Evolutionary conservation across 83 land plant genomes (phyloP).

Genomic region (Diphasiastrum complanatum): DNA sequence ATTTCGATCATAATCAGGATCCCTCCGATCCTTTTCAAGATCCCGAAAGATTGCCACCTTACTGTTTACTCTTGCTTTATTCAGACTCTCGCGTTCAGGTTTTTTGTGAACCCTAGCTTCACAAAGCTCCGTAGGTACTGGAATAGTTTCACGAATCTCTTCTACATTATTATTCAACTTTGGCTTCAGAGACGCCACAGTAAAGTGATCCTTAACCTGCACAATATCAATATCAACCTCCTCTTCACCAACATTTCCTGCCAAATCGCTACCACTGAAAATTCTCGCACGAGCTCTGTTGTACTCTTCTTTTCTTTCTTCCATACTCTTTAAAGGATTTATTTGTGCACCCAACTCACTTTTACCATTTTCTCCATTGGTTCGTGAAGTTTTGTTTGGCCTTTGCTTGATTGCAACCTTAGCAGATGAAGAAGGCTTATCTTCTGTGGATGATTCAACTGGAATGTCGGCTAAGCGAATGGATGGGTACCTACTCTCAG

Average conservation of each 20-base stretch:
- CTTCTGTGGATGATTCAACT: slow-evolving; percentile 37
- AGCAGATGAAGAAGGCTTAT: slow-evolving; percentile 30
- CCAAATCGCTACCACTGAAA: slow-evolving; percentile 25
- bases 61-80: slow-evolving; percentile 41
- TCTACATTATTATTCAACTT: slow-evolving; percentile 22
- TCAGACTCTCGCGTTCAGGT: slow-evolving; percentile 39
- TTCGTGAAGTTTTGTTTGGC: slow-evolving; percentile 38
- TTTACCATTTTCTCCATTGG: slow-evolving; percentile 5
- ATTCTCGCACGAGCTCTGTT: slow-evolving; percentile 65
- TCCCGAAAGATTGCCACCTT: slow-evolving; percentile 80
- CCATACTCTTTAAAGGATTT: slow-evolving; percentile 52
- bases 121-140: slow-evolving; percentile 15
- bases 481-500: slow-evolving; percentile 57
- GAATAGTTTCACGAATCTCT: slow-evolving; percentile 20
- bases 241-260: not conserved
- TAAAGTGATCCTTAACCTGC: slow-evolving; percentile 2
- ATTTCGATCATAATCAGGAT: slow-evolving; percentile 82
- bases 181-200: slow-evolving; percentile 3
- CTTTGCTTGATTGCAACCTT: slow-evolving; percentile 73
- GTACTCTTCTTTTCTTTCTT: slow-evolving; percentile 81
- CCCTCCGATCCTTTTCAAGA: slow-evolving; percentile 66
- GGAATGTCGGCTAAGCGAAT: slow-evolving; percentile 72
- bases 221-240: slow-evolving; percentile 4
- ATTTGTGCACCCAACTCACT: slow-evolving; percentile 20
- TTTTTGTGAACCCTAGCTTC: slow-evolving; percentile 30